These are phyloP conservation scores for Lyophyllum semitale DNA, from an alignment of 768 basidiomycete genomes.

Conservation along the genomic window DNA sequence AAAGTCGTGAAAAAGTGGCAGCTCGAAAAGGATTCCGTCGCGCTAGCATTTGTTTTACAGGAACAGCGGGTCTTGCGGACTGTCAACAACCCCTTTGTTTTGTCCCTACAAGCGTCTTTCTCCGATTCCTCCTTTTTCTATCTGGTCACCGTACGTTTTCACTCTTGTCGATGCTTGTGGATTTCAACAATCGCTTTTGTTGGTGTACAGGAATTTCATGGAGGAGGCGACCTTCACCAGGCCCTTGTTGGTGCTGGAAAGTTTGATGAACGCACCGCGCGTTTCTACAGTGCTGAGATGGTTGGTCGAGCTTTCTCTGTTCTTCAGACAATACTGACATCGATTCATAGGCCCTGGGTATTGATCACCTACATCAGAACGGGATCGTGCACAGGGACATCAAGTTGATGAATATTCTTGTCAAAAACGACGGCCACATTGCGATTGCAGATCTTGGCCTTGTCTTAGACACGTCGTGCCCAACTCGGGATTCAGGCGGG, in stretches of 20 bases:
- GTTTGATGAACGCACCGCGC: constrained; percentile 8
- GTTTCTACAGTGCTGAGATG: constrained; percentile 30
- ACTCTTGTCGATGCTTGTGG: background rate
- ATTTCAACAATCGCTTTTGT: background rate
- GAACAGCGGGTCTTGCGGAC: constrained; percentile 16
- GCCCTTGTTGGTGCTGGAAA: background rate
- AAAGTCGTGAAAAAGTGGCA: constrained; percentile 12
- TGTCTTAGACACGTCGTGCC: background rate
- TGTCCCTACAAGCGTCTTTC: constrained; percentile 15
- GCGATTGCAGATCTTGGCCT: constrained; percentile 13
- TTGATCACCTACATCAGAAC: constrained; percentile 8
- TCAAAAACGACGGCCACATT: constrained; percentile 12
- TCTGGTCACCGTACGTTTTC: constrained; percentile 16
- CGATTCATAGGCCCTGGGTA: constrained; percentile 3
- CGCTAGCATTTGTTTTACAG: constrained; percentile 1
- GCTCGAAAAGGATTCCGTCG: background rate
- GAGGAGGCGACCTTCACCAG: constrained; percentile 15
- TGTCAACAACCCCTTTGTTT: constrained; percentile 9
- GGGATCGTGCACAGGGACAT: constrained; percentile 15
- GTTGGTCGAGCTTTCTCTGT: constrained; percentile 13
- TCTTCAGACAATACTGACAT: background rate
- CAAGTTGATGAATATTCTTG: constrained; percentile 13
- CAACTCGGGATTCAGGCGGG: background rate
- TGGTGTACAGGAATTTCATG: constrained; percentile 9
- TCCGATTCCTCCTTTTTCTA: constrained; percentile 16